Conservation (phyloP, 1,139 yeast genomes). For the Lodderomyces margitis region DNA sequence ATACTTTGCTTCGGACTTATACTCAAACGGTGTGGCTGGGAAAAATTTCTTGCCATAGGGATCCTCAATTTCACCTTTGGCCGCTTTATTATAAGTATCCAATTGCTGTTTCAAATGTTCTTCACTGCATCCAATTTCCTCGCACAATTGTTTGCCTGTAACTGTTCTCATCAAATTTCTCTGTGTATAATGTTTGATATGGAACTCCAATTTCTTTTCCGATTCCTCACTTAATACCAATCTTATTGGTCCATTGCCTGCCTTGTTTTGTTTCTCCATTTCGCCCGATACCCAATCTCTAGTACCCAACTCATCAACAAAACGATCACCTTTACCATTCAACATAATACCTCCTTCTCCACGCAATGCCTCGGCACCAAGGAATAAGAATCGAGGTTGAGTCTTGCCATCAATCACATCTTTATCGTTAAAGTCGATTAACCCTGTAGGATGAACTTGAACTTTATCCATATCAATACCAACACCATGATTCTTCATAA, state of each 20-base stretch:
- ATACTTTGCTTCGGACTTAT: conserved; percentile 26
- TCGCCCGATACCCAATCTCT: conserved; percentile 68
- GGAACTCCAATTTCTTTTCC: conserved; percentile 49
- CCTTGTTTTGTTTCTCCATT: conserved; percentile 45
- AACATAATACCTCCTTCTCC: conserved; percentile 76
- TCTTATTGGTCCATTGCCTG: conserved; percentile 52
- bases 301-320: conserved; percentile 69
- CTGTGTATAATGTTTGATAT: conserved; percentile 63
- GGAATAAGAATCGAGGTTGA: conserved; percentile 54
- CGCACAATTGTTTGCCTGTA: conserved; percentile 48
- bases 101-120: conserved; percentile 36
- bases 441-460: conserved; percentile 83
- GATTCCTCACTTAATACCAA: conserved; percentile 46
- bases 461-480: conserved; percentile 74
- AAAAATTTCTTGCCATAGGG: conserved; percentile 51
- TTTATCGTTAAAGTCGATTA: conserved; percentile 62
- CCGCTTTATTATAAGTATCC: conserved; percentile 44
- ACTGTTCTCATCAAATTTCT: conserved; percentile 60
- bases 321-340: conserved; percentile 62
- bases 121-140: conserved; percentile 36
- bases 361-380: conserved; percentile 77
- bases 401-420: conserved; percentile 41
- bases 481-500: conserved; percentile 57
- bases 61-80: conserved; percentile 43
- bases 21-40: conserved; percentile 49